Evolutionary conservation across 345 rosid genomes (phyloP), one percentile per base, ranked within the genome.

Genomic region (Psidium guajava): DNA sequence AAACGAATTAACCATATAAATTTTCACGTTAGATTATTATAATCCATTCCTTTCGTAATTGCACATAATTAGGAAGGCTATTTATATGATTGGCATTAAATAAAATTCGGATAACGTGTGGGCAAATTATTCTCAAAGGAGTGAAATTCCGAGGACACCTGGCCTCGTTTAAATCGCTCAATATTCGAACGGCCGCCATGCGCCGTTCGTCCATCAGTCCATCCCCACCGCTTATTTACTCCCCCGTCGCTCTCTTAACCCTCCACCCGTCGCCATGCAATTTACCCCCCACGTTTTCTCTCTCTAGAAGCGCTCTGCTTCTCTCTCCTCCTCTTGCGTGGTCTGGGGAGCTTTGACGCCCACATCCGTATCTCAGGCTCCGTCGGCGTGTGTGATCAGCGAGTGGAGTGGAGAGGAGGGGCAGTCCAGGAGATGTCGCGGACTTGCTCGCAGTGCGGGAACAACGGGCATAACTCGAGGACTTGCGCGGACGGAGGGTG

Each of bases 361-460:
- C 52, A 11, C 50, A 47, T 3, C 40, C n/a, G 3, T 4, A 69
- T 36, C 77, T 69, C 77, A 18, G 47, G 2, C 47, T 69, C 44
- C 47, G 54, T 0, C 54, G 13, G 5, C 2, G 54, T 28, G 75
- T 8, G 40, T 16, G 75, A 28, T 64, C 75, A 10, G 44, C 75
- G 44, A 64, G 75, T 64, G 47, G 47, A 6, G 47, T 20, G 80
- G 22, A 20, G 5, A 69, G 80, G 80, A 21, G 89, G 25, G 49
- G 22, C 51, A 40, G 40, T 49, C 49, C 20, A 50, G 73, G 84
- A 27, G 54, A 87, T 86, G 96, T 92, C 94, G 50, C 92, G 93
- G 59, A 91, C 93, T 57, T 93, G 94, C 88, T 93, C 94, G 32
- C 95, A 91, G 91, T 89, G 94, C 81, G 98, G 95, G 83, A 92